Evolutionary conservation across 495 filamentous ascomycete genomes (phyloP).

Genomic region (Massariosphaeria phaeospora): DNA sequence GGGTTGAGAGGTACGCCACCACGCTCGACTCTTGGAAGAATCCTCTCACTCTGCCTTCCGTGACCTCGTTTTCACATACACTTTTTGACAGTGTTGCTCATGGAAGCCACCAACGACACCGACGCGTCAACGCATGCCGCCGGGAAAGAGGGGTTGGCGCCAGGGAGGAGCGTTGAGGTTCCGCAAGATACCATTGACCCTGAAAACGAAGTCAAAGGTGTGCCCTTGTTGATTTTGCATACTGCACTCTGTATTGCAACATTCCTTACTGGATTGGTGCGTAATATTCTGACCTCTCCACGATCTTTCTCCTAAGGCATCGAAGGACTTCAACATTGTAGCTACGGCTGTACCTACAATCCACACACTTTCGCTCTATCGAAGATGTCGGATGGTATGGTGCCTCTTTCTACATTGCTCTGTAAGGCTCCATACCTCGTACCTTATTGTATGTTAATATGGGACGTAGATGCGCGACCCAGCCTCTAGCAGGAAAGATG

Average conservation of each 20-base stretch:
- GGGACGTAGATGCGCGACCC: constrained; percentile 52
- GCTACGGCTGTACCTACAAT: constrained; percentile 50
- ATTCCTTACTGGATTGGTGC: neutral
- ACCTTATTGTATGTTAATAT: constrained; percentile 24
- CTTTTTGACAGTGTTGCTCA: too few relatives aligned
- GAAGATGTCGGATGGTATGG: constrained; percentile 53
- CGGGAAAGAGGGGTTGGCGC: too few relatives aligned
- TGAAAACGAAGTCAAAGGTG: neutral
- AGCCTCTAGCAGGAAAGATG: constrained; percentile 68
- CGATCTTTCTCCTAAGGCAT: neutral
- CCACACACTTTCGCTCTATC: constrained; percentile 48
- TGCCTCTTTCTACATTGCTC: constrained; percentile 50
- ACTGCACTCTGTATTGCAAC: neutral
- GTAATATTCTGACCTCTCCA: too few relatives aligned
- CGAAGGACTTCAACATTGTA: constrained; percentile 28
- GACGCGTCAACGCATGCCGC: too few relatives aligned
- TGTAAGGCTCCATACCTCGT: neutral
- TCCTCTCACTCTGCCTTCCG: too few relatives aligned
- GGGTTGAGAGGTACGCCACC: too few relatives aligned
- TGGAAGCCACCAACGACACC: too few relatives aligned
- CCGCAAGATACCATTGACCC: too few relatives aligned
- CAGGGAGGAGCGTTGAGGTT: too few relatives aligned
- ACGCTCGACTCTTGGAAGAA: too few relatives aligned
- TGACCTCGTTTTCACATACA: too few relatives aligned
- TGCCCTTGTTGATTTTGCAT: neutral